Conservation (phyloP, 2,329 filamentous ascomycete genomes). For the Raffaelea albimanens region DNA sequence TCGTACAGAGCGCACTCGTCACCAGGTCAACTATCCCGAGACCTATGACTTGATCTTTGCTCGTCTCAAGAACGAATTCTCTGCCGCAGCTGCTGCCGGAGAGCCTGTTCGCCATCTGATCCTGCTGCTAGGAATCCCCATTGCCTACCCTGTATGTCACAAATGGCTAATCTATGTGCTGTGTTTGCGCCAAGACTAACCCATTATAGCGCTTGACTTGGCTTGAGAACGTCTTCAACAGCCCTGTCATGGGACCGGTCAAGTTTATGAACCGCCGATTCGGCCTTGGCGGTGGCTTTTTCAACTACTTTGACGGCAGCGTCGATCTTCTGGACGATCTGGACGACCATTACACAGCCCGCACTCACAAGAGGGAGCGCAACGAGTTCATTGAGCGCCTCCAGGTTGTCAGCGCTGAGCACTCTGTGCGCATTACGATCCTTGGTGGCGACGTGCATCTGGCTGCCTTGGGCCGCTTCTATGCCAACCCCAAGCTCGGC, state of each 20-base stretch:
- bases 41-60: slow-evolving; percentile 80
- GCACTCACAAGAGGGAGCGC: slow-evolving; percentile 84
- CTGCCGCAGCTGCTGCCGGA: slow-evolving; percentile 52
- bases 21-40: slow-evolving; percentile 89
- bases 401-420: slow-evolving; percentile 74
- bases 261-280: slow-evolving; percentile 87
- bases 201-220: slow-evolving; percentile 68
- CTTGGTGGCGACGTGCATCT: slow-evolving; percentile 91
- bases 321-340: slow-evolving; percentile 88
- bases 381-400: slow-evolving; percentile 68
- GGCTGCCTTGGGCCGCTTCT: slow-evolving; percentile 87
- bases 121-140: slow-evolving; percentile 76
- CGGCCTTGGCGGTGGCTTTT: slow-evolving; percentile 71
- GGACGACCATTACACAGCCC: slow-evolving; percentile 92
- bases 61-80: slow-evolving; percentile 62
- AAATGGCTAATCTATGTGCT: background rate
- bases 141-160: slow-evolving; percentile 62
- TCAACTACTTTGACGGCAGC: slow-evolving; percentile 90
- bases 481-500: slow-evolving; percentile 73
- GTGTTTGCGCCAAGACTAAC: background rate
- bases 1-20: slow-evolving; percentile 84
- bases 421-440: slow-evolving; percentile 84
- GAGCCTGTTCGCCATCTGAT: slow-evolving; percentile 83
- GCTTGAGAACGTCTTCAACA: slow-evolving; percentile 86
- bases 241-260: slow-evolving; percentile 78